Conservation (phyloP, 1,139 yeast genomes). For the Sugiyamaella grinbergsii region DNA sequence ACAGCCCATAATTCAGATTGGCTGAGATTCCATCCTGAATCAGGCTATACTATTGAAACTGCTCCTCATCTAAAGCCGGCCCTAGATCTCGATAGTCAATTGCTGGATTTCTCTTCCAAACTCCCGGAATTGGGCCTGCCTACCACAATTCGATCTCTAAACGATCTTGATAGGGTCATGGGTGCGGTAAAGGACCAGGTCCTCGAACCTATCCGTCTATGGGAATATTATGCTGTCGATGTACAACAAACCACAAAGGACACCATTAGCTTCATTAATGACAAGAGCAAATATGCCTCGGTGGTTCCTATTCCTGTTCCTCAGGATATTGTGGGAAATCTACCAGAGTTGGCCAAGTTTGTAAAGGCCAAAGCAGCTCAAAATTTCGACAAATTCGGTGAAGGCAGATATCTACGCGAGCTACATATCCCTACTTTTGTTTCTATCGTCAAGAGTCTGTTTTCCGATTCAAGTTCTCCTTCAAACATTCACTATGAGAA, state of each 20-base stretch:
- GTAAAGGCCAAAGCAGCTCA: constrained; percentile 50
- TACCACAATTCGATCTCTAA: constrained; percentile 49
- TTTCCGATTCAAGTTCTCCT: constrained; percentile 42
- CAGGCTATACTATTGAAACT: constrained; percentile 81
- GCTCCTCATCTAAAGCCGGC: constrained; percentile 90
- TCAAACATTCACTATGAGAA: constrained; percentile 39
- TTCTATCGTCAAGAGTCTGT: constrained; percentile 46
- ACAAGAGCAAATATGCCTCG: constrained; percentile 32
- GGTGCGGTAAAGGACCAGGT: constrained; percentile 71
- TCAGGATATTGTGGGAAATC: constrained; percentile 44
- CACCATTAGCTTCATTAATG: constrained; percentile 36
- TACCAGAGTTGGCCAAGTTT: constrained; percentile 54
- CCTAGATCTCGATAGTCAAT: constrained; percentile 72
- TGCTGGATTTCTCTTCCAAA: constrained; percentile 63
- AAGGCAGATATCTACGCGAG: constrained; percentile 56
- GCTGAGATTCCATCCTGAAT: constrained; percentile 83
- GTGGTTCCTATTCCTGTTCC: constrained; percentile 47
- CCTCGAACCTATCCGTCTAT: constrained; percentile 62
- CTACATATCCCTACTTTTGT: constrained; percentile 57
- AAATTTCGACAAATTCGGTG: constrained; percentile 44
- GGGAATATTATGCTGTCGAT: constrained; percentile 87
- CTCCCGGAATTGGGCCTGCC: constrained; percentile 64
- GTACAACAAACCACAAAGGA: constrained; percentile 41
- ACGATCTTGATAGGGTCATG: constrained; percentile 62
- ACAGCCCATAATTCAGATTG: constrained; percentile 89